phyloP scores from a whole-genome alignment of 108 stramenopile genomes.

The Cyclostephanos tholiformis region DNA sequence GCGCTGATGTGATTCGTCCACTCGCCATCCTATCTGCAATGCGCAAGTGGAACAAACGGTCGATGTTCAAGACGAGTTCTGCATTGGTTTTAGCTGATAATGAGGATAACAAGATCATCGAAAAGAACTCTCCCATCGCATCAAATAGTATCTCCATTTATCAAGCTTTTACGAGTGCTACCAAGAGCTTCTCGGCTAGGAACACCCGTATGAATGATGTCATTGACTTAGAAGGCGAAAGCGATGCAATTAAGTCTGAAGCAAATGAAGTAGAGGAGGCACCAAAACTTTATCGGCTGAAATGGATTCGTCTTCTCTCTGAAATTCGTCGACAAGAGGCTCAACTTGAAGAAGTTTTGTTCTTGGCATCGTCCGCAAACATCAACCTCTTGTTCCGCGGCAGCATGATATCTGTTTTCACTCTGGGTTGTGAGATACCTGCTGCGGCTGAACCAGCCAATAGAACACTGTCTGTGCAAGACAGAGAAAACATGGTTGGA shows the following conservation, averaged over 20 bases:
- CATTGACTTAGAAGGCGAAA: slow-evolving; percentile 10
- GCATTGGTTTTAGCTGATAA: slow-evolving; percentile 8
- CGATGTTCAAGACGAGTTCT: slow-evolving; percentile 12
- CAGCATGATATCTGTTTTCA: slow-evolving; percentile 35
- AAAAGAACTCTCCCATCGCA: slow-evolving; percentile 12
- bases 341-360: slow-evolving; percentile 32
- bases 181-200: not conserved
- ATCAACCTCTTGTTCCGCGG: slow-evolving; percentile 18
- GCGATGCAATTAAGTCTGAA: not conserved
- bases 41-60: slow-evolving; percentile 45
- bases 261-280: slow-evolving; percentile 5
- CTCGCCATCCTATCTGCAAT: slow-evolving; percentile 34
- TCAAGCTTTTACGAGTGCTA: slow-evolving; percentile 34
- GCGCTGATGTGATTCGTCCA: slow-evolving; percentile 18
- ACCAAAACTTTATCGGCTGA: slow-evolving; percentile 18
- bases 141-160: slow-evolving; percentile 27
- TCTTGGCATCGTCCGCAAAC: slow-evolving; percentile 10
- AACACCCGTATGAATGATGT: not conserved
- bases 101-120: not conserved
- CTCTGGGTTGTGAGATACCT: not conserved
- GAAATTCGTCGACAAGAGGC: slow-evolving; percentile 45
- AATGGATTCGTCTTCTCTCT: slow-evolving; percentile 35
- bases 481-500: slow-evolving; percentile 26
- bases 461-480: not conserved
- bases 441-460: not conserved